Conservation (phyloP, 768 basidiomycete species). For the Phylloporus sp. region DNA sequence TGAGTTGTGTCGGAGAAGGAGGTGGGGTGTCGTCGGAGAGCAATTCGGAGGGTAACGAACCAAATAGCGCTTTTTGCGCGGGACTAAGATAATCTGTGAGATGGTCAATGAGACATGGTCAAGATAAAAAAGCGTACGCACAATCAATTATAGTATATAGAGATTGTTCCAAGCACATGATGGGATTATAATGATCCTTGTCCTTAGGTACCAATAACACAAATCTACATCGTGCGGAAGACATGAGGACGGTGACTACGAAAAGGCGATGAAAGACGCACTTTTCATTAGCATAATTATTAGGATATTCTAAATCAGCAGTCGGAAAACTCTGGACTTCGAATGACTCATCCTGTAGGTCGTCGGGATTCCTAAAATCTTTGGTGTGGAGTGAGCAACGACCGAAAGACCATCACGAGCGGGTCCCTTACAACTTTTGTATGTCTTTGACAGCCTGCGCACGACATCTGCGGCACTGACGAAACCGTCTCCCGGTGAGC, state of each 20-base stretch:
- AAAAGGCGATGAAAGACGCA: conserved; percentile 26
- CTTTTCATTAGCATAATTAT: conserved; percentile 65
- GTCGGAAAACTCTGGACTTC: conserved; percentile 62
- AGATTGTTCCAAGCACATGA: conserved; percentile 71
- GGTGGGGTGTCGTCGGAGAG: conserved; percentile 26
- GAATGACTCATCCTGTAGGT: conserved; percentile 61
- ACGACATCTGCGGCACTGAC: conserved; percentile 68
- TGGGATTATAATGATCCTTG: conserved; percentile 83
- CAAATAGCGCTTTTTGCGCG: conserved; percentile 61
- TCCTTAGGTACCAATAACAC: conserved; percentile 77
- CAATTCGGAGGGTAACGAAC: conserved; percentile 51
- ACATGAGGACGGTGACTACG: background rate
- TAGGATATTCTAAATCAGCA: conserved; percentile 76
- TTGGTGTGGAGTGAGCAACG: conserved; percentile 12
- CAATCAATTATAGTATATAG: conserved; percentile 72
- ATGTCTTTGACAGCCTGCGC: conserved; percentile 55
- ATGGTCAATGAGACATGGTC: conserved; percentile 5
- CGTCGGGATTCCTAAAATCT: conserved; percentile 71
- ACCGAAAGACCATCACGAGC: background rate
- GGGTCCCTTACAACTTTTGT: conserved; percentile 59
- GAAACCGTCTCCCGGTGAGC: conserved; percentile 47
- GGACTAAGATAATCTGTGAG: conserved; percentile 62
- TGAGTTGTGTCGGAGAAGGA: conserved; percentile 34
- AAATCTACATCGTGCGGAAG: conserved; percentile 43
- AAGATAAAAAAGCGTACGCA: conserved; percentile 33